A percentile compares a stretch with the other conserved stretches of the same genome.
These are phyloP conservation scores for Bidens hawaiensis DNA, from an alignment of 140 eudicot genomes.

Conservation along the genomic window DNA sequence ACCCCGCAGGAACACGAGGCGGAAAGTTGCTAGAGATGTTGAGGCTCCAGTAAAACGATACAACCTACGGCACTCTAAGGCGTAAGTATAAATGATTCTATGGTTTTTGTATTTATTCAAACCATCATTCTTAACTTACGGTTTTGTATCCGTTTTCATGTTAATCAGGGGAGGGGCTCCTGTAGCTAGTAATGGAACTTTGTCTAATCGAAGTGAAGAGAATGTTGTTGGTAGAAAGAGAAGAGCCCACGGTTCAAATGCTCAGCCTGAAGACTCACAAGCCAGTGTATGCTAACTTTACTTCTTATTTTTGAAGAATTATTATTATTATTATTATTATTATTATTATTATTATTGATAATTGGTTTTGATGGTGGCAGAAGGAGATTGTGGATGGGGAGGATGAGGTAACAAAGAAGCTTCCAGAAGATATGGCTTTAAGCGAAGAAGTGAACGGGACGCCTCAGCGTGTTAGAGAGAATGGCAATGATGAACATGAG, in stretches of 20 bases:
- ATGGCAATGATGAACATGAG: slow-evolving; percentile 30
- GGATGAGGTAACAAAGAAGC: slow-evolving; percentile 26
- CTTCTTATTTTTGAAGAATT: neutral
- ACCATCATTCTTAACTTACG: neutral
- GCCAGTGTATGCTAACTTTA: slow-evolving; percentile 30
- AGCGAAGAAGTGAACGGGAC: slow-evolving; percentile 86
- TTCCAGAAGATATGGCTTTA: slow-evolving; percentile 32
- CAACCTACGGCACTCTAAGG: slow-evolving; percentile 63
- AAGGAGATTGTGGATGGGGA: slow-evolving; percentile 28
- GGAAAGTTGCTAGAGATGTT: slow-evolving; percentile 41
- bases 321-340: too few species aligned
- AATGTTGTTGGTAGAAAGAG: slow-evolving; percentile 33
- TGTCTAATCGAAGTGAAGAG: slow-evolving; percentile 44
- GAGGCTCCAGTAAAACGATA: slow-evolving; percentile 58
- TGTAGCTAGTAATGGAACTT: slow-evolving; percentile 34
- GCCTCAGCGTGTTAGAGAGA: slow-evolving; percentile 39
- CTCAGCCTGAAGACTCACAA: slow-evolving; percentile 25
- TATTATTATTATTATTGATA: neutral
- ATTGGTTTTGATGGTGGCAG: slow-evolving; percentile 24
- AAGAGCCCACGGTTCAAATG: slow-evolving; percentile 29
- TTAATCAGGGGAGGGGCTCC: slow-evolving; percentile 45
- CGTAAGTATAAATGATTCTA: slow-evolving; percentile 34
- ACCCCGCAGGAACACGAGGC: slow-evolving; percentile 56
- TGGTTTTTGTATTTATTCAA: neutral
- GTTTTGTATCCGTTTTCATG: neutral